Percentiles rank a stretch among this genome's conserved stretches.
Evolutionary conservation across 176 grass and related monocot species (phyloP).

Genomic region (Triticum urartu): DNA sequence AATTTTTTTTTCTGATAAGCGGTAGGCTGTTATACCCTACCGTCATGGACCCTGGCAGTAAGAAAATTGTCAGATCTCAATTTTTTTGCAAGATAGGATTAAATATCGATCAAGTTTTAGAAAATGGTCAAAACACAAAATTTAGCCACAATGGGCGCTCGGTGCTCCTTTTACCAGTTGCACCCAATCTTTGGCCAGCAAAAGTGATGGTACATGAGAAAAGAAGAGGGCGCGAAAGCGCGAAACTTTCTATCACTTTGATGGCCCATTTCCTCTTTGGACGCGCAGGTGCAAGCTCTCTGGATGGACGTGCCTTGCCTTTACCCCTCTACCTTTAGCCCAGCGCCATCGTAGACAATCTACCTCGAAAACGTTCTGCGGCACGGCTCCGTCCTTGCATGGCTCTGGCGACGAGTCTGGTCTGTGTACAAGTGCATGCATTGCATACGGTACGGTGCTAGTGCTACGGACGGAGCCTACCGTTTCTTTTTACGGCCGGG

Average conservation of each 20-base stretch:
- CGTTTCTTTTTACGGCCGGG: too few species aligned
- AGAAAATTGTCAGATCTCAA: too few species aligned
- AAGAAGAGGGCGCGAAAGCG: conserved; percentile 2
- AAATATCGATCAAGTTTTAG: too few species aligned
- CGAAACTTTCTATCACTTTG: conserved; percentile 41
- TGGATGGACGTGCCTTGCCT: neutral
- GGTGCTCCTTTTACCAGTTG: conserved; percentile 15
- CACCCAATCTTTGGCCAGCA: conserved; percentile 15
- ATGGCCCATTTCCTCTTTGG: conserved; percentile 26
- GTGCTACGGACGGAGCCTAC: too few species aligned
- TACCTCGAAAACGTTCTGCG: neutral
- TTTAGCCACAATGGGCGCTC: neutral
- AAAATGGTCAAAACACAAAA: too few species aligned
- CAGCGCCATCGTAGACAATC: conserved; percentile 4
- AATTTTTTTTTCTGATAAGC: too few species aligned
- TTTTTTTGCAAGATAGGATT: too few species aligned
- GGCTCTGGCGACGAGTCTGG: neutral
- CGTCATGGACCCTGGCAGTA: too few species aligned
- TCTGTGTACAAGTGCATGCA: neutral
- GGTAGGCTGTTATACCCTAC: too few species aligned
- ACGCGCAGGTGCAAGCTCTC: conserved; percentile 11
- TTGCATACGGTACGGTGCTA: too few species aligned
- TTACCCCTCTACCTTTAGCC: neutral
- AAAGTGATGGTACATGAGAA: neutral
- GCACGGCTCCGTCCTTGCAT: neutral